Evolutionary conservation across 352 stramenopile species (phyloP).

Genomic region (Phytophthora meadii): DNA sequence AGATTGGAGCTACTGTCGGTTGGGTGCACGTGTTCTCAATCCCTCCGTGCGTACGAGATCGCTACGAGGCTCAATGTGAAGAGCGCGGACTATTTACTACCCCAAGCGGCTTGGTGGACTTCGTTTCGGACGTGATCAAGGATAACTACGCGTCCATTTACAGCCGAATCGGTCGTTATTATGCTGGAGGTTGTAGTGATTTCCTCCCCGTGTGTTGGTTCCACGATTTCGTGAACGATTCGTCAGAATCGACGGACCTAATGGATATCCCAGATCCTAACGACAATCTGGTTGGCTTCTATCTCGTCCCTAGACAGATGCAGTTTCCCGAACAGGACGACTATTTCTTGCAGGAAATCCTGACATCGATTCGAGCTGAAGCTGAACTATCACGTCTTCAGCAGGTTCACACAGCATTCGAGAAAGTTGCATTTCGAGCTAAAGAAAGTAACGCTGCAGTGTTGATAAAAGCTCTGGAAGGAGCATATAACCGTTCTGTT

Average conservation of each 20-base stretch:
- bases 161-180: constrained; percentile 51
- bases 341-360: constrained; percentile 50
- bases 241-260: constrained; percentile 7
- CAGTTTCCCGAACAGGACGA: constrained; percentile 70
- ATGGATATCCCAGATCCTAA: constrained; percentile 49
- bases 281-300: constrained; percentile 61
- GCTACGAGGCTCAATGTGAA: constrained; percentile 30
- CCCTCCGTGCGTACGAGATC: constrained; percentile 34
- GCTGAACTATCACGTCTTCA: constrained; percentile 40
- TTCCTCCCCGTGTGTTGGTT: constrained; percentile 65
- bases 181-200: constrained; percentile 44
- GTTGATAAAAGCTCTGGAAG: constrained; percentile 23
- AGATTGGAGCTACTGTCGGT: constrained; percentile 50
- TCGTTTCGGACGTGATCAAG: constrained; percentile 39
- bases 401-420: constrained; percentile 36
- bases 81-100: constrained; percentile 18
- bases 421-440: constrained; percentile 29
- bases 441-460: constrained; percentile 17
- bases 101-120: constrained; percentile 21
- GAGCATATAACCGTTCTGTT: constrained; percentile 7
- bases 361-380: constrained; percentile 41
- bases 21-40: constrained; percentile 66
- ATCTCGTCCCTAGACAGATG: constrained; percentile 60
- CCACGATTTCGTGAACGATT: constrained; percentile 18
- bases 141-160: constrained; percentile 55